phyloP scores from a whole-genome alignment of 2,329 filamentous ascomycete species.

The Stachybotrys echinatus region DNA sequence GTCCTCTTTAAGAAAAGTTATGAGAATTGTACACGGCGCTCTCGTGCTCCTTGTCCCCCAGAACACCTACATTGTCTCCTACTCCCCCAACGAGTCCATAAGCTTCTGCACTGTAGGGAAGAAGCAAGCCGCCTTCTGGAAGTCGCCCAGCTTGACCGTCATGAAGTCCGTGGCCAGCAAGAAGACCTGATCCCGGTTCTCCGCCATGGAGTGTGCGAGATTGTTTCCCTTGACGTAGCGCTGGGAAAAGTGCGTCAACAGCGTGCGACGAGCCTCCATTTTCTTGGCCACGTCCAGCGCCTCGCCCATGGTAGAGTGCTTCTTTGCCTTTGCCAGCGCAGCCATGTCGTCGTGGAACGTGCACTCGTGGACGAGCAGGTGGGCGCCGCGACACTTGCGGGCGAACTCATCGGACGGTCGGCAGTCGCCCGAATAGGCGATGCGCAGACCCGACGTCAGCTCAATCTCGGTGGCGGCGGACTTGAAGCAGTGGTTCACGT shows the following conservation, averaged over 20 bases:
- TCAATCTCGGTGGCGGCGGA: constrained; percentile 73
- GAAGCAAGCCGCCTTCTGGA: constrained; percentile 59
- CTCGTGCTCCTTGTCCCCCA: neutral
- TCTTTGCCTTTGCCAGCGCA: constrained; percentile 78
- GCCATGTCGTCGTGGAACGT: constrained; percentile 86
- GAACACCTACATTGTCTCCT: neutral
- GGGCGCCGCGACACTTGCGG: constrained; percentile 65
- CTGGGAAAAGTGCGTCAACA: constrained; percentile 94
- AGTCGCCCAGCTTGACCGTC: constrained; percentile 65
- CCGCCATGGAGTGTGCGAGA: constrained; percentile 26
- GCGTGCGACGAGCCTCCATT: constrained; percentile 75
- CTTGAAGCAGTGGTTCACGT: constrained; percentile 73
- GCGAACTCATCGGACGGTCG: constrained; percentile 70
- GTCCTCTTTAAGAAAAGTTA: neutral
- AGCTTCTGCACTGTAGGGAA: constrained; percentile 49
- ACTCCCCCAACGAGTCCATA: constrained; percentile 31
- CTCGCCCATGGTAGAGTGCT: constrained; percentile 83
- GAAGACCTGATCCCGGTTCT: constrained; percentile 34
- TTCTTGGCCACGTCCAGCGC: constrained; percentile 69
- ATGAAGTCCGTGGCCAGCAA: constrained; percentile 77
- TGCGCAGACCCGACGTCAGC: constrained; percentile 74
- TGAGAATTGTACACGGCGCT: neutral
- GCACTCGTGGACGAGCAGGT: constrained; percentile 88
- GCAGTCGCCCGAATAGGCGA: constrained; percentile 93
- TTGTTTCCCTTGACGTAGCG: constrained; percentile 68